phyloP scores from a whole-genome alignment of 2,329 filamentous ascomycete species.

The Remersonia thermophila region DNA sequence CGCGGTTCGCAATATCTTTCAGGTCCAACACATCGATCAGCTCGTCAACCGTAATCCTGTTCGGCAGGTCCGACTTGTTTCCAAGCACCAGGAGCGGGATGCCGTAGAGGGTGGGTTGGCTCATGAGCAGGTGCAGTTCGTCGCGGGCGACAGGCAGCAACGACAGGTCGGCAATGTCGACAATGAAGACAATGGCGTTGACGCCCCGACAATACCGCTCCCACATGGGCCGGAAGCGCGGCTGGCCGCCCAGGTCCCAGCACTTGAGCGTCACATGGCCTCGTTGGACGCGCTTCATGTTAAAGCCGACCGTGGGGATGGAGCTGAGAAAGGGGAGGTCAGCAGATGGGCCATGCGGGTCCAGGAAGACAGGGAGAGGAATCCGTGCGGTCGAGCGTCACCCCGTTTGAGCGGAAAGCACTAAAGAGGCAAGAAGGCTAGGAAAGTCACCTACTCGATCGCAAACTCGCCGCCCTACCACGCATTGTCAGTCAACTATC shows the following conservation, averaged over 20 bases:
- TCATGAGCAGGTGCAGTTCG: slow-evolving; percentile 80
- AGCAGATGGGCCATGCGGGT: too few relatives aligned
- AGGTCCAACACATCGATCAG: slow-evolving; percentile 87
- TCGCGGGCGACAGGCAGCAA: slow-evolving; percentile 77
- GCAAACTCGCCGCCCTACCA: slow-evolving; percentile 91
- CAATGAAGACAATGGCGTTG: slow-evolving; percentile 96
- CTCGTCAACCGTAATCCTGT: slow-evolving; percentile 86
- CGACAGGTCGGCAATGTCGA: slow-evolving; percentile 80
- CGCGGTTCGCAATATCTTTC: slow-evolving; percentile 76
- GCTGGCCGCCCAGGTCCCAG: slow-evolving; percentile 96
- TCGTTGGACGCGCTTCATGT: slow-evolving; percentile 96
- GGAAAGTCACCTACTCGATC: slow-evolving; percentile 74
- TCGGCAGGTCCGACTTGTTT: slow-evolving; percentile 92
- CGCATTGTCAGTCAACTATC: slow-evolving; percentile 8
- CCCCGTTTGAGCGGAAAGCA: too few relatives aligned
- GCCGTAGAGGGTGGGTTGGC: slow-evolving; percentile 69
- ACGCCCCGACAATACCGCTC: slow-evolving; percentile 96
- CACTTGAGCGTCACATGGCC: slow-evolving; percentile 98
- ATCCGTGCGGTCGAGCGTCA: slow-evolving; percentile 5
- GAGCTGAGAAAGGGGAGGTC: slow-evolving; percentile 51
- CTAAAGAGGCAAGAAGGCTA: too few relatives aligned
- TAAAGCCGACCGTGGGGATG: slow-evolving; percentile 96
- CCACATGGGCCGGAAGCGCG: slow-evolving; percentile 97
- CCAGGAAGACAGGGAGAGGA: slow-evolving; percentile 2
- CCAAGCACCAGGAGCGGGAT: slow-evolving; percentile 90